These are phyloP conservation scores for Fusarium chaquense DNA, from an alignment of 2,329 filamentous ascomycete genomes.

Conservation along the genomic window DNA sequence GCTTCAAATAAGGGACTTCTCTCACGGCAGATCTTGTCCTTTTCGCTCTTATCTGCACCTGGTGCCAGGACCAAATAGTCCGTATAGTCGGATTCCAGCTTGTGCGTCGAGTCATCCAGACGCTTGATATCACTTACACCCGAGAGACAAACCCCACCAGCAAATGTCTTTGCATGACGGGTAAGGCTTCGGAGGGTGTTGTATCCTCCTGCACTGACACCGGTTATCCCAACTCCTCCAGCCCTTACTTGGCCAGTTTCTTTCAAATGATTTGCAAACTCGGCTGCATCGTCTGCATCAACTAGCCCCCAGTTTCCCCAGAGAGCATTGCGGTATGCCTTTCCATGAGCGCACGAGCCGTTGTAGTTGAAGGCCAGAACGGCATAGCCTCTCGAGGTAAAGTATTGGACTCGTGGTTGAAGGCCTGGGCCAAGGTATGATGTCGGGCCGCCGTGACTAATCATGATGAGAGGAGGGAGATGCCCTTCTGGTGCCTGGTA, in stretches of 20 bases:
- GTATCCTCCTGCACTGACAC: constrained; percentile 66
- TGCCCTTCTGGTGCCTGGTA: constrained; percentile 54
- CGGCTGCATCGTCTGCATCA: constrained; percentile 64
- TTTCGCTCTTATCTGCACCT: constrained; percentile 54
- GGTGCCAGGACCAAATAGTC: constrained; percentile 56
- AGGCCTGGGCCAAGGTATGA: constrained; percentile 58
- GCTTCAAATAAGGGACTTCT: constrained; percentile 64
- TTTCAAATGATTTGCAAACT: constrained; percentile 59
- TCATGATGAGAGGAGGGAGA: constrained; percentile 63
- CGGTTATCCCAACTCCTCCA: constrained; percentile 61
- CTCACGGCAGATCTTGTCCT: constrained; percentile 56
- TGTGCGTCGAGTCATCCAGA: constrained; percentile 63
- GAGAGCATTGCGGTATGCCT: constrained; percentile 62
- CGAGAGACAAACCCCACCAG: constrained; percentile 62
- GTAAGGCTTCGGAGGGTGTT: constrained; percentile 63
- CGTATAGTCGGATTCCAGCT: constrained; percentile 68
- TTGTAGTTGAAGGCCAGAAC: constrained; percentile 64
- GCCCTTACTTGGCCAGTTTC: constrained; percentile 52
- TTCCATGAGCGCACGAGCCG: constrained; percentile 64
- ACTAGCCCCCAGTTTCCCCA: constrained; percentile 63
- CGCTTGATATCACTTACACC: constrained; percentile 64
- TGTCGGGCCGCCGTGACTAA: constrained; percentile 66
- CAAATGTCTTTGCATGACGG: constrained; percentile 60
- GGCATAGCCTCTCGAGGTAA: constrained; percentile 66
- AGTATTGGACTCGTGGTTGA: constrained; percentile 61